phyloP scores from a whole-genome alignment of 352 stramenopile species.

The Bremia lactucae region DNA sequence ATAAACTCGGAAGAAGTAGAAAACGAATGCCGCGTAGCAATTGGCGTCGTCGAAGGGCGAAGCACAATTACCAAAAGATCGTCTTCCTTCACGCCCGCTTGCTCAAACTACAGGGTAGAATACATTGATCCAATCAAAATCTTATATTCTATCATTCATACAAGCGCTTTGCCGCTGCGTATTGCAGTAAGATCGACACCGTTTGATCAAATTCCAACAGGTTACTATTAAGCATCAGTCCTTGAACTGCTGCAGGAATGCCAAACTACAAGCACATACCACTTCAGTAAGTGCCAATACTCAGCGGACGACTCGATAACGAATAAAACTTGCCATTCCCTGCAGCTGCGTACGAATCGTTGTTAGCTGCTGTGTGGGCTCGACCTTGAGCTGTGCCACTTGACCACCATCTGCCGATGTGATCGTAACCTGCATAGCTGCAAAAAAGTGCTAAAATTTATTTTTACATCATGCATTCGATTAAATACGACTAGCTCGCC shows the following conservation, averaged over 20 bases:
- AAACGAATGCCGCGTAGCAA: slow-evolving; percentile 7
- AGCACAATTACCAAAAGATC: slow-evolving; percentile 61
- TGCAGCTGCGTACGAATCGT: slow-evolving; percentile 37
- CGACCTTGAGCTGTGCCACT: slow-evolving; percentile 40
- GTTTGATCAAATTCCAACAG: slow-evolving; percentile 41
- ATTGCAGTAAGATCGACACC: slow-evolving; percentile 20
- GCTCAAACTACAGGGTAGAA: slow-evolving; percentile 38
- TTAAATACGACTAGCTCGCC: neutral
- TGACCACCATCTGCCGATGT: slow-evolving; percentile 51
- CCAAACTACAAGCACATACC: slow-evolving; percentile 36
- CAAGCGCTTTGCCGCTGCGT: too few relatives aligned
- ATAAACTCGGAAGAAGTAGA: slow-evolving; percentile 15
- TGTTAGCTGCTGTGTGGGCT: slow-evolving; percentile 35
- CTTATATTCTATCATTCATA: too few relatives aligned
- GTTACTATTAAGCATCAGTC: slow-evolving; percentile 54
- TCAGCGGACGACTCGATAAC: too few relatives aligned
- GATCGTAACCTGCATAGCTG: slow-evolving; percentile 49
- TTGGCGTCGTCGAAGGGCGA: slow-evolving; percentile 19
- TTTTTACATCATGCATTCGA: neutral
- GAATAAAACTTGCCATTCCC: slow-evolving; percentile 27
- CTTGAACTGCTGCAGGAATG: slow-evolving; percentile 37
- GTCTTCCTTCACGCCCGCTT: slow-evolving; percentile 54
- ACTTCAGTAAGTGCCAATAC: slow-evolving; percentile 1
- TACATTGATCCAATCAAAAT: slow-evolving; percentile 3
- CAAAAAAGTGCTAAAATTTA: slow-evolving; percentile 1